Base-by-base conservation (phyloP, 495 filamentous ascomycete species). In the Neurospora sp. region DNA sequence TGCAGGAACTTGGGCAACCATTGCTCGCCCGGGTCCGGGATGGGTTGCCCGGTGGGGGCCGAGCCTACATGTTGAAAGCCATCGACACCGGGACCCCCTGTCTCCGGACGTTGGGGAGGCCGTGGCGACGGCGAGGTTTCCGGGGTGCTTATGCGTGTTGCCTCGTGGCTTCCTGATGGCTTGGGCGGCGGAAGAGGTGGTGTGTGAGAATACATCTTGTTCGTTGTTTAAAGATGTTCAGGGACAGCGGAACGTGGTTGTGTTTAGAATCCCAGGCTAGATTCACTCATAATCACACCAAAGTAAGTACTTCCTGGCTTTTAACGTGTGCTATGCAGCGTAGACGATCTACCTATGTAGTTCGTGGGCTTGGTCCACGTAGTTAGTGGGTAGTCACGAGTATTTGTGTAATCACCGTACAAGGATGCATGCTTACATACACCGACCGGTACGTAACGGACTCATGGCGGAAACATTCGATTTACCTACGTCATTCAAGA, bases 121-220 rank as follows among this genome's bases (percentile, higher is more conserved):
- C 80, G 83, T n/a, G 84, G 82, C 42, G 81, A 80, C 44, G 79
- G 82, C 20, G 78, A 74, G 40, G 73, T 78, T 35, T 78, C 76
- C 10, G 86, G 90, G 68, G 90, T 94, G 73, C 87, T 87, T 72
- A 90, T 83, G 72, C 90, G 89, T 78, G 89, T 92, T 40, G 87
- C 83, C 74, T 93, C 90, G 74, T 91, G 90, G 78, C 86, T 89
- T 72, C 81, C 86, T 9, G 77, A 71, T 0, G 91, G 91, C 76
- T 94, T 94, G 1, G 91, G 91, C 4, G 91, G 91, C 44, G 90
- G 91, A 9, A 88, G 85, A 2, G 91, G 91, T 9, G 91, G 91
- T 10, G 89, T 84, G 71, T 88, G 86, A 8, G 77, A 76, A 53
- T 80, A 80, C 80, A 82, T 82, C 20, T 16, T 20, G 14, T 65